Evolutionary conservation across 2,329 filamentous ascomycete genomes (phyloP), one percentile per base, ranked within the genome.

Genomic region (Corinectria fuckeliana): DNA sequence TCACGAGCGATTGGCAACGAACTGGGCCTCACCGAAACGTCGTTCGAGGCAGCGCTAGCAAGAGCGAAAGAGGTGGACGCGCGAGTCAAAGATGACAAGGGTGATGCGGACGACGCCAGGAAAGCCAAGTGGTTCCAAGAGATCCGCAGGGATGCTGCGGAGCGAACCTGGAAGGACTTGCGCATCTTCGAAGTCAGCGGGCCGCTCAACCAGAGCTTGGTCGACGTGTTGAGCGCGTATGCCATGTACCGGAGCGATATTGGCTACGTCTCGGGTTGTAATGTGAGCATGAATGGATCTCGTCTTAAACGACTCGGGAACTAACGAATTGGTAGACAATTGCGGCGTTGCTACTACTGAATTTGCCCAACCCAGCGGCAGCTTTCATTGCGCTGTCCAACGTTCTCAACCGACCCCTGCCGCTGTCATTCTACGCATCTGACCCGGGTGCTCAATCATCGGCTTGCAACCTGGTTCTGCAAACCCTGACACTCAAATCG

Each of bases 231-330:
- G 60, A 88, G 88, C 69, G 92, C 91, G 6, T 94, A 94, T 75
- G 83, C 88, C 54, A 90, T 92, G 85, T 95, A 95, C 75, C 85
- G 91, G 61, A 89, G 88, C 65, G 91, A 95, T 71, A 90, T 94
- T 69, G 90, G 91, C 62, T 93, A 92, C 69, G 83, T 91, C 57
- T 82, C 84, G 62, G 90, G 91, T 53, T 91, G 89, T 65, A 91
- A 92, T 71, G 88, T 91, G 75, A 81, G 89, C 82, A 48, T 25
- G 32, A 25, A 53, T 50, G 42, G 38, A 25, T 6, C 3, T 58
- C 48, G 49, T 26, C 32, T 47, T 41, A 14, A 18, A 36, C 9
- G 55, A 50, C 50, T 53, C 50, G 14, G n/a, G 56, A 54, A 18
- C 42, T 50, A 70, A 61, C 54, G 41, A 50, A 64, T 53, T 32